These are phyloP conservation scores for Didymellaceae sp. DNA, from an alignment of 2,329 filamentous ascomycete genomes.

Conservation along the genomic window DNA sequence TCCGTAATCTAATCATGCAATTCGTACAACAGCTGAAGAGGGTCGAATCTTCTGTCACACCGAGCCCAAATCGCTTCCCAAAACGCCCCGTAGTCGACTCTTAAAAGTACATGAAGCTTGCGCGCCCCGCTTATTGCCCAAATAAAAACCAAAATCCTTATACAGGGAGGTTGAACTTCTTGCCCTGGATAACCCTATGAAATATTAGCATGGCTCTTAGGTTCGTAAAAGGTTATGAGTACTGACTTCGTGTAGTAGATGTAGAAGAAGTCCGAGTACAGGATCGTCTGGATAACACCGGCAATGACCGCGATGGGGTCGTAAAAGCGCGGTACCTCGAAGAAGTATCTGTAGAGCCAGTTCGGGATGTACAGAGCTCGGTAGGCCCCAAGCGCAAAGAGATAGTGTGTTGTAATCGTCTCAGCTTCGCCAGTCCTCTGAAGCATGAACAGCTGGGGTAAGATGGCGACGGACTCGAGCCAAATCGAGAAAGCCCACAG, in stretches of 20 bases:
- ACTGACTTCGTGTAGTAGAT: constrained; percentile 95
- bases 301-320: constrained; percentile 90
- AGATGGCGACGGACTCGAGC: constrained; percentile 94
- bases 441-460: constrained; percentile 97
- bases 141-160: constrained; percentile 34
- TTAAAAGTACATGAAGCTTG: constrained; percentile 21
- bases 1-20: constrained; percentile 11
- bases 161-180: constrained; percentile 62
- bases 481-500: constrained; percentile 98
- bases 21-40: constrained; percentile 7
- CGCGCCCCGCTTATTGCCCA: constrained; percentile 7
- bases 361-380: constrained; percentile 97
- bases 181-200: constrained; percentile 58
- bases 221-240: not conserved
- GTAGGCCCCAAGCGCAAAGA: constrained; percentile 91
- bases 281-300: constrained; percentile 87
- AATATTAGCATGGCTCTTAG: constrained; percentile 17
- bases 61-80: constrained; percentile 2
- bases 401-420: constrained; percentile 98
- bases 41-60: not conserved
- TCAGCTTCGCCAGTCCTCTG: constrained; percentile 97
- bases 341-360: constrained; percentile 91
- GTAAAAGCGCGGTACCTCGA: constrained; percentile 70
- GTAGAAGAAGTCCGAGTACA: constrained; percentile 99
- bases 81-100: constrained; percentile 13